phyloP scores from a whole-genome alignment of 331 rosid species.

The Dryas integrifolia region DNA sequence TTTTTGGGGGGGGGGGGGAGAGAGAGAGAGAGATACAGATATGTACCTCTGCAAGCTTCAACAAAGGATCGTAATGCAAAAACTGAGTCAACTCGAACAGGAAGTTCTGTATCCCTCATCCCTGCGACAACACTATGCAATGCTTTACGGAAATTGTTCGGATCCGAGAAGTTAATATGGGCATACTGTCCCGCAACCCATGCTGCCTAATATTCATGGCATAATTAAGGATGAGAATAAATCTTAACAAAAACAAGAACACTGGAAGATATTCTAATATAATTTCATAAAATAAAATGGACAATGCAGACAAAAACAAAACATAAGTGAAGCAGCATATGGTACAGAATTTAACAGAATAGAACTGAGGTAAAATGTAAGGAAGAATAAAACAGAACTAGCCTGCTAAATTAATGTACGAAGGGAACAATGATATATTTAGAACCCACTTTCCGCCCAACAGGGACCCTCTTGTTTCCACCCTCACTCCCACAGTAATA shows the following conservation, averaged over 20 bases:
- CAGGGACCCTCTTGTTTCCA: too few relatives aligned
- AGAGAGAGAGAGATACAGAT: not conserved
- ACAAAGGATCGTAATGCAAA: slow-evolving; percentile 89
- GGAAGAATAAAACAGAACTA: not conserved
- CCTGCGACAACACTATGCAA: slow-evolving; percentile 85
- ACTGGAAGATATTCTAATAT: not conserved
- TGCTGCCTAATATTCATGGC: slow-evolving; percentile 64
- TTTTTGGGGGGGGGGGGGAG: too few relatives aligned
- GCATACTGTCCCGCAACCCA: slow-evolving; percentile 99
- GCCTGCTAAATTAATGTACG: not conserved
- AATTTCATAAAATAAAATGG: not conserved
- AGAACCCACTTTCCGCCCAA: too few relatives aligned
- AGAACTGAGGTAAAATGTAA: not conserved
- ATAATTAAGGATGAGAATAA: slow-evolving; percentile 11
- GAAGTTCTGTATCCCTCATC: slow-evolving; percentile 90
- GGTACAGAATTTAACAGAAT: not conserved
- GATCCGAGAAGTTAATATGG: slow-evolving; percentile 70
- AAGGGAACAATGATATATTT: not conserved
- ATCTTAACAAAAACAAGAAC: not conserved
- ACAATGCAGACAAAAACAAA: not conserved
- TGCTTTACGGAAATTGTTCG: slow-evolving; percentile 80
- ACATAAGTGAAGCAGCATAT: not conserved
- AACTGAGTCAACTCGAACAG: slow-evolving; percentile 96
- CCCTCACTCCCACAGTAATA: too few relatives aligned
- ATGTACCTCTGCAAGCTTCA: slow-evolving; percentile 85